phyloP scores from a whole-genome alignment of 306 rosid genomes.

The Begonia fuchsioides region DNA sequence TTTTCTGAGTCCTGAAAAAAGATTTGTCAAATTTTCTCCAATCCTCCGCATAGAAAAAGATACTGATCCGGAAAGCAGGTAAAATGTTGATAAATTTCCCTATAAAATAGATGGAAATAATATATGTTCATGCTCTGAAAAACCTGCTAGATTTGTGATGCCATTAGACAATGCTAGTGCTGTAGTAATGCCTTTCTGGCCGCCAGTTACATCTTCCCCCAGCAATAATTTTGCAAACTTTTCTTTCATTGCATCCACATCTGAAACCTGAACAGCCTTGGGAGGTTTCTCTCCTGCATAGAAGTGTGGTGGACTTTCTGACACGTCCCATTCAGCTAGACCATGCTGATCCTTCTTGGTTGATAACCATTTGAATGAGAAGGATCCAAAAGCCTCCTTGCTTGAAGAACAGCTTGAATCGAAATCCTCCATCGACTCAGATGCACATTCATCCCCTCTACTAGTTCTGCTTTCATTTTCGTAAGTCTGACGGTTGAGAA shows the following conservation, averaged over 20 bases:
- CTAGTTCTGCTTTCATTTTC: conserved; percentile 72
- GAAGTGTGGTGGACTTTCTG: conserved; percentile 40
- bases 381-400: conserved; percentile 68
- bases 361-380: conserved; percentile 66
- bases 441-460: conserved; percentile 65
- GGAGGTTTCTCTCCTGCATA: conserved; percentile 48
- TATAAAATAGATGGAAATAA: no score
- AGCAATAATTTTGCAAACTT: conserved; percentile 65
- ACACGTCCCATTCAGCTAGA: conserved; percentile 56
- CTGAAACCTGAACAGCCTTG: conserved; percentile 34
- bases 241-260: conserved; percentile 74
- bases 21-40: no score
- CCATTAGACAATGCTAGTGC: conserved; percentile 80
- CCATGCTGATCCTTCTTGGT: conserved; percentile 43
- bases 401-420: conserved; percentile 73
- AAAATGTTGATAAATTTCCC: no score
- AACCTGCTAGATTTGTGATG: conserved; percentile 71
- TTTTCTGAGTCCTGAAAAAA: no score
- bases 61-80: no score
- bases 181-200: conserved; percentile 54
- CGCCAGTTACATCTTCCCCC: conserved; percentile 89
- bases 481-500: conserved; percentile 39
- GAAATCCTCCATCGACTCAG: conserved; percentile 68
- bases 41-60: no score
- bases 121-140: neutral